Evolutionary conservation across 2,329 filamentous ascomycete species (phyloP), one percentile per base, ranked within the genome.

Genomic region (Arthrobotrys musiformis): DNA sequence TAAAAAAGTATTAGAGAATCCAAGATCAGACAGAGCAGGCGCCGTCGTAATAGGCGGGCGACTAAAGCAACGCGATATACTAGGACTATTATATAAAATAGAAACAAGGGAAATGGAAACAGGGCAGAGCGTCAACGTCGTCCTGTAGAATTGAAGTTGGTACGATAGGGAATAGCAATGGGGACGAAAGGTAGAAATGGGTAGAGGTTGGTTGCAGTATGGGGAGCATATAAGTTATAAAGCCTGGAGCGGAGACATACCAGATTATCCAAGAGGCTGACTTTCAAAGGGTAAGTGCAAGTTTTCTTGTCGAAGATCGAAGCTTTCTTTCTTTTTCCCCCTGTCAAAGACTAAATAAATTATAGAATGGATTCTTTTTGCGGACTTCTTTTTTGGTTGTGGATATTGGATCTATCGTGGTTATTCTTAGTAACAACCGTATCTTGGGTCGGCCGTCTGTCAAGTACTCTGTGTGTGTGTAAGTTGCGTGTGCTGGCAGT

Each of bases 121-220:
- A 77, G 73, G 73, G 66, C 61, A 70, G 73, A 77, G 73, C 73
- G 73, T 77, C 73, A 77, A 77, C 73, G 73, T 77, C 73, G 73
- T 69, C 73, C 73, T 77, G 73, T 77, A 77, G 73, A 77, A 77
- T 66, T 77, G 73, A 77, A 77, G 66, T 56, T 77, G 48, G 64
- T 48, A 61, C 40, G 52, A 52, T 64, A 19, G 24, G 48, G 63
- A 44, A 68, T 52, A 46, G 56, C 35, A 48, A 60, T 42, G 66
- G 60, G 40, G 40, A 56, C 42, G 26, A 64, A 48, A 66, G 52
- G 60, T 48, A 62, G 70, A 48, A n/a, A 76, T 37, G 63, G 72
- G 56, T 33, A 64, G 68, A 42, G 40, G 73, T 50, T 77, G 73
- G n/a, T n/a, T n/a, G n/a, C n/a, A n/a, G n/a, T 77, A 70, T 77